Evolutionary conservation across 768 basidiomycete genomes (phyloP).

Genomic region (Trametes gibbosa): DNA sequence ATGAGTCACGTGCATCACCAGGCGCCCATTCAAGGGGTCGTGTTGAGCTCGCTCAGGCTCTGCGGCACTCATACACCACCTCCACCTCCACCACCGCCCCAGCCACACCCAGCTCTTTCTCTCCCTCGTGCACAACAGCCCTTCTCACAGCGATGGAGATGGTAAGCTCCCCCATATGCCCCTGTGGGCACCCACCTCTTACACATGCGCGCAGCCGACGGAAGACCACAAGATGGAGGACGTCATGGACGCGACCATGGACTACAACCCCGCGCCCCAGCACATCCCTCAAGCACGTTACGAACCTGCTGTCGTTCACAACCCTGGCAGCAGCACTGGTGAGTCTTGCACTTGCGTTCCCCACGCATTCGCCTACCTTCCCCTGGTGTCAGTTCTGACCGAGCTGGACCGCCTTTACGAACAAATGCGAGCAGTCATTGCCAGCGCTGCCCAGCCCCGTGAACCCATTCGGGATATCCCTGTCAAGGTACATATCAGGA

Average conservation of each 20-base stretch:
- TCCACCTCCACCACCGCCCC: background rate
- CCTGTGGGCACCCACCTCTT: background rate
- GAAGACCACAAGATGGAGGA: conserved; percentile 25
- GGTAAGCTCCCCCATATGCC: background rate
- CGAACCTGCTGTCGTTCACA: background rate
- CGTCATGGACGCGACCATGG: conserved; percentile 24
- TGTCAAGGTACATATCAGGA: conserved; percentile 81
- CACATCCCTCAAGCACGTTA: conserved; percentile 4
- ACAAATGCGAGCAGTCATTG: conserved; percentile 22
- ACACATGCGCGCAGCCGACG: conserved; percentile 2
- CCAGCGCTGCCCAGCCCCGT: conserved; percentile 12
- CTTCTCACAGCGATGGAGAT: conserved; percentile 11
- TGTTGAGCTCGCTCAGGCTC: conserved; percentile 13
- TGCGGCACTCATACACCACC: conserved; percentile 5
- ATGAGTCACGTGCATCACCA: conserved; percentile 10
- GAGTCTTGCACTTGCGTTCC: conserved; percentile 13
- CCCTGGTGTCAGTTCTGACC: conserved; percentile 22
- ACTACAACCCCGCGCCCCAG: conserved; percentile 7
- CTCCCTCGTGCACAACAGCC: background rate
- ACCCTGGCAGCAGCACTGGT: conserved; percentile 6
- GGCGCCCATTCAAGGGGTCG: conserved; percentile 15
- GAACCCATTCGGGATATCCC: conserved; percentile 56
- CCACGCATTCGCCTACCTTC: conserved; percentile 15
- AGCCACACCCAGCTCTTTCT: background rate
- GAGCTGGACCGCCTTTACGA: conserved; percentile 23